Conservation (phyloP, 75 land plant species). For the Pinus taeda region DNA sequence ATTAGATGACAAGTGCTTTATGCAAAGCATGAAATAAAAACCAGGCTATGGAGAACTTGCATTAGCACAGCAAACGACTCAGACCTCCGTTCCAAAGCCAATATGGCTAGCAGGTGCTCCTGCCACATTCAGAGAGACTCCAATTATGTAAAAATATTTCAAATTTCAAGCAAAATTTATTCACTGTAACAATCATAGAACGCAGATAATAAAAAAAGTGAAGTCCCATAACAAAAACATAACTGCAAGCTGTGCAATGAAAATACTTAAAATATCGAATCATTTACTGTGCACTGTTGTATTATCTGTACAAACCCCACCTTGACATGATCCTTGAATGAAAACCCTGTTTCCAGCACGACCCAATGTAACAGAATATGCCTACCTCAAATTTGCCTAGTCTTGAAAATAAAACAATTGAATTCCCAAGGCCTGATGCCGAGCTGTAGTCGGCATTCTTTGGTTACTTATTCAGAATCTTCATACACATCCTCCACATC, state of each 20-base stretch:
- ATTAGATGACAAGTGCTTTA: not conserved
- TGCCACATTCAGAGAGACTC: not conserved
- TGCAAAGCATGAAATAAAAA: not conserved
- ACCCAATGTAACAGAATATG: not conserved
- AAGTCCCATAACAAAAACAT: no score
- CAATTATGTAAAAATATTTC: no score
- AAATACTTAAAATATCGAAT: no score
- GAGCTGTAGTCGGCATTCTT: not conserved
- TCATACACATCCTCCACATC: conserved; percentile 37
- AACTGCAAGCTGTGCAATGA: no score
- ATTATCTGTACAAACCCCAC: no score
- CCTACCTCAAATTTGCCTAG: not conserved
- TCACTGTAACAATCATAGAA: no score
- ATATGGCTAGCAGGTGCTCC: not conserved
- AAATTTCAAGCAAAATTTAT: no score
- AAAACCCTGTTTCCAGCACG: not conserved
- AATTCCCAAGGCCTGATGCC: not conserved
- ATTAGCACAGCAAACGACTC: not conserved
- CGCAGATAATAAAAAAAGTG: no score
- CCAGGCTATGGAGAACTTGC: not conserved
- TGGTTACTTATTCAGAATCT: conserved; percentile 29
- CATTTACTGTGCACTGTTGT: no score
- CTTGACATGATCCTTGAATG: no score
- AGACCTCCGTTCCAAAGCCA: not conserved
- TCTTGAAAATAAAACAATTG: not conserved